Evolutionary conservation across 495 filamentous ascomycete genomes (phyloP).

Genomic region (Halenospora varia): DNA sequence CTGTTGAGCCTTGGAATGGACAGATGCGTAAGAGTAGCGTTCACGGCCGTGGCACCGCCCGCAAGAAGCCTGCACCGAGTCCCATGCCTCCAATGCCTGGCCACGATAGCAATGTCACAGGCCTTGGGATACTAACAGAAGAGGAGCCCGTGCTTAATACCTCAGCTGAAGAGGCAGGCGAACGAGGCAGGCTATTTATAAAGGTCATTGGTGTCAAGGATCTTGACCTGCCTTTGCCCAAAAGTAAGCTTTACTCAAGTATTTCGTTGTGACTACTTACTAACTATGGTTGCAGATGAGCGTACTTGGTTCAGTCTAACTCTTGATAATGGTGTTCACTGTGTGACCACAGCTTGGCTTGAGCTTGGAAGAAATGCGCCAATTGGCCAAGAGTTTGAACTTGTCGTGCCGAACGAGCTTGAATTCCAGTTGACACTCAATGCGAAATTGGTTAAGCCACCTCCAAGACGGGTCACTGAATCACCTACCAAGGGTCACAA

Average conservation of each 20-base stretch:
- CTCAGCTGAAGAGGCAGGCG: constrained; percentile 69
- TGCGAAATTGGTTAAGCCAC: constrained; percentile 83
- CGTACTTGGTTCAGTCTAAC: constrained; percentile 90
- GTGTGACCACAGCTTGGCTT: constrained; percentile 92
- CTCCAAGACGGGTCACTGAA: constrained; percentile 44
- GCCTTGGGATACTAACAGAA: constrained; percentile 51
- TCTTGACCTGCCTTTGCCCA: constrained; percentile 83
- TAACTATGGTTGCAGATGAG: constrained; percentile 44
- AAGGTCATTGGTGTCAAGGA: constrained; percentile 98
- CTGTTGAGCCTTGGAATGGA: constrained; percentile 93
- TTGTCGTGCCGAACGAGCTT: constrained; percentile 92
- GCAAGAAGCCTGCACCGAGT: constrained; percentile 59
- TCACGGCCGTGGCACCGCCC: constrained; percentile 45
- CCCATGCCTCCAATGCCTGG: constrained; percentile 82
- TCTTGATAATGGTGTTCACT: constrained; percentile 94
- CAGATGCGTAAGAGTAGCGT: constrained; percentile 59
- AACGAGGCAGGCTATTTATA: constrained; percentile 91
- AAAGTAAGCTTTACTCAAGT: constrained; percentile 53
- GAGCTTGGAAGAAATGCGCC: constrained; percentile 90
- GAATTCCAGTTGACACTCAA: constrained; percentile 97
- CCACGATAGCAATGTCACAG: constrained; percentile 71
- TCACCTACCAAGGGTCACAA: constrained; percentile 56
- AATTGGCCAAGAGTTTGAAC: constrained; percentile 96
- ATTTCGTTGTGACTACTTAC: not conserved
- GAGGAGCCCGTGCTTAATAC: constrained; percentile 49